phyloP scores from a whole-genome alignment of 108 stramenopile genomes.

The Cyclotella kingstonii region DNA sequence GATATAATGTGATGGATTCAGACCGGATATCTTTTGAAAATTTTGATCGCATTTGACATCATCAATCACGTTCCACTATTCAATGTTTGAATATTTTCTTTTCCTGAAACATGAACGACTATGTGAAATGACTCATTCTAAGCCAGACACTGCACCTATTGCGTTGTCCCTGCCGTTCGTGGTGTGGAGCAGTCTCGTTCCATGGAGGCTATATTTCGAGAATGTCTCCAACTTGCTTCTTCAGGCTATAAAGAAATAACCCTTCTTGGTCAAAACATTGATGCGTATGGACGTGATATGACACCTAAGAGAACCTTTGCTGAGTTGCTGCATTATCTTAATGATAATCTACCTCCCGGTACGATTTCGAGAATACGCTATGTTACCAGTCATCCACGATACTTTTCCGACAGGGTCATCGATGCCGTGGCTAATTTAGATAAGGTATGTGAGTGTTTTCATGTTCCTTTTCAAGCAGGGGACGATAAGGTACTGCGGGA shows the following conservation, averaged over 20 bases:
- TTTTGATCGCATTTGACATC: too few relatives aligned
- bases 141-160: constrained; percentile 82
- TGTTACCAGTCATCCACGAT: constrained; percentile 91
- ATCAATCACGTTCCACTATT: too few relatives aligned
- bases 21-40: too few relatives aligned
- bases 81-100: too few relatives aligned
- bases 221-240: constrained; percentile 65
- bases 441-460: constrained; percentile 86
- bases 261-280: constrained; percentile 94
- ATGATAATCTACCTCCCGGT: constrained; percentile 48
- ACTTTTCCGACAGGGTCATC: constrained; percentile 90
- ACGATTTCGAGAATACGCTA: constrained; percentile 73
- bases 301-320: constrained; percentile 83
- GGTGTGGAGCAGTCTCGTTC: constrained; percentile 92
- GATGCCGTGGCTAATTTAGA: constrained; percentile 83
- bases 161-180: constrained; percentile 85
- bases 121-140: neutral
- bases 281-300: constrained; percentile 93
- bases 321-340: constrained; percentile 78
- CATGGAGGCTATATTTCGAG: constrained; percentile 79
- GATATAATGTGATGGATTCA: too few relatives aligned
- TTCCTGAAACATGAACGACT: too few relatives aligned
- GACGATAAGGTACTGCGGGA: constrained; percentile 73
- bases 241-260: constrained; percentile 85
- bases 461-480: constrained; percentile 91